Percentiles rank a stretch among this genome's conserved stretches.
phyloP scores from a whole-genome alignment of 2,329 filamentous ascomycete genomes.

The Trichoderma citrinoviride region DNA sequence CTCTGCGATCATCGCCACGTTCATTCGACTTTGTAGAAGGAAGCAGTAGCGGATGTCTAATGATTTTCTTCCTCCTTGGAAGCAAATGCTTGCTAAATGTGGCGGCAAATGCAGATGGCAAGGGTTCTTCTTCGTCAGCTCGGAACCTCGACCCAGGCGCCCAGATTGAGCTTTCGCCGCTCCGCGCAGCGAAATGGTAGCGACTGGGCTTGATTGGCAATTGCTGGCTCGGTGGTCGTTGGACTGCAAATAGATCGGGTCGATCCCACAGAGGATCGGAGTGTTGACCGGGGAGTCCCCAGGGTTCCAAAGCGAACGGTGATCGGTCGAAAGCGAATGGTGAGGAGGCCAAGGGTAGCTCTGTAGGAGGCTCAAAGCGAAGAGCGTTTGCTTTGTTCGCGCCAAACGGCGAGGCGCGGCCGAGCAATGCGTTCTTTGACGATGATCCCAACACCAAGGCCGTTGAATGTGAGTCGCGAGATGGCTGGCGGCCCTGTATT shows the following conservation, averaged over 20 bases:
- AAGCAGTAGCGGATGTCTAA: neutral
- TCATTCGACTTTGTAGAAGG: neutral
- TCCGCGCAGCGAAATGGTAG: conserved; percentile 35
- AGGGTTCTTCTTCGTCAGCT: conserved; percentile 23
- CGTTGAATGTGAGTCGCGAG: conserved; percentile 5
- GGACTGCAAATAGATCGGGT: conserved; percentile 2
- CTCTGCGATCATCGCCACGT: conserved; percentile 27
- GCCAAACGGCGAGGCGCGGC: conserved; percentile 17
- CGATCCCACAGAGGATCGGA: conserved; percentile 16
- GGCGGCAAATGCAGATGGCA: conserved; percentile 6
- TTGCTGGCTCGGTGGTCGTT: neutral
- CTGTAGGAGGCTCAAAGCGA: conserved; percentile 17
- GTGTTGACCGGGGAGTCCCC: conserved; percentile 19
- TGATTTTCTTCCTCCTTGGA: neutral
- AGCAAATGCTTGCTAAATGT: conserved; percentile 14
- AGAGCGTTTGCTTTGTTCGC: conserved; percentile 16
- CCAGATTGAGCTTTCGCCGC: conserved; percentile 37
- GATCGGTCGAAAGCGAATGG: conserved; percentile 25
- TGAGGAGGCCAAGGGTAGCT: conserved; percentile 24
- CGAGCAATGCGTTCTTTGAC: neutral
- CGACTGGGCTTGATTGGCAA: conserved; percentile 26
- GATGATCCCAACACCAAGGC: conserved; percentile 20
- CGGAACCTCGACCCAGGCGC: conserved; percentile 28
- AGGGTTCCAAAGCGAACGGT: conserved; percentile 22
- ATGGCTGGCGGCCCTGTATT: conserved; percentile 18